Conservation (phyloP, 345 rosid genomes). For the Cardamine occulta region DNA sequence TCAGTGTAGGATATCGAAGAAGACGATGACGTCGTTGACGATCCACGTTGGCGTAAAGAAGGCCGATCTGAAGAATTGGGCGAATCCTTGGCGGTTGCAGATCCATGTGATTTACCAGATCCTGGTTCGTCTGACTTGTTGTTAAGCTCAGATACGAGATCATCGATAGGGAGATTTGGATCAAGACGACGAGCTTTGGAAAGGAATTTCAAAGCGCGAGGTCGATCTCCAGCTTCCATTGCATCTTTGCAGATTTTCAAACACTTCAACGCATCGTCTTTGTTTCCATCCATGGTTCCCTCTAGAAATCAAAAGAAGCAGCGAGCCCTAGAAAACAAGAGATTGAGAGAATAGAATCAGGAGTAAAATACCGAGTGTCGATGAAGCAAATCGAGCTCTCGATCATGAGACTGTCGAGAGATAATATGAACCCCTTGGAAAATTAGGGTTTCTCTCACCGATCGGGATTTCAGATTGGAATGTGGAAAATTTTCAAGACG, state of each 20-base stretch:
- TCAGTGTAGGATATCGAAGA: constrained; percentile 57
- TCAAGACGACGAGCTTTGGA: constrained; percentile 94
- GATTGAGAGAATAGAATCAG: constrained; percentile 36
- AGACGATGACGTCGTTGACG: constrained; percentile 47
- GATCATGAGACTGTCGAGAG: constrained; percentile 16
- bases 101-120: constrained; percentile 25
- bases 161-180: constrained; percentile 65
- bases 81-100: constrained; percentile 38
- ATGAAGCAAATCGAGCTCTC: constrained; percentile 23
- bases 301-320: neutral
- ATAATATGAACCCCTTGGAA: neutral
- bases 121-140: constrained; percentile 38
- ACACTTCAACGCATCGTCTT: constrained; percentile 91
- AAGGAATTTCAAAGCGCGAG: constrained; percentile 80
- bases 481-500: constrained; percentile 10
- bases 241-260: constrained; percentile 80
- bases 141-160: constrained; percentile 58
- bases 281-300: constrained; percentile 80
- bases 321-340: constrained; percentile 26
- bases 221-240: constrained; percentile 68
- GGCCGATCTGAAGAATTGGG: constrained; percentile 49
- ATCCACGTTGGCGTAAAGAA: constrained; percentile 61
- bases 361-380: constrained; percentile 4
- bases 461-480: constrained; percentile 31
- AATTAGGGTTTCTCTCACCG: constrained; percentile 42